Evolutionary conservation across 495 filamentous ascomycete species (phyloP), one percentile per base, ranked within the genome.

Genomic region (Pseudoneurospora amorphoporcata): DNA sequence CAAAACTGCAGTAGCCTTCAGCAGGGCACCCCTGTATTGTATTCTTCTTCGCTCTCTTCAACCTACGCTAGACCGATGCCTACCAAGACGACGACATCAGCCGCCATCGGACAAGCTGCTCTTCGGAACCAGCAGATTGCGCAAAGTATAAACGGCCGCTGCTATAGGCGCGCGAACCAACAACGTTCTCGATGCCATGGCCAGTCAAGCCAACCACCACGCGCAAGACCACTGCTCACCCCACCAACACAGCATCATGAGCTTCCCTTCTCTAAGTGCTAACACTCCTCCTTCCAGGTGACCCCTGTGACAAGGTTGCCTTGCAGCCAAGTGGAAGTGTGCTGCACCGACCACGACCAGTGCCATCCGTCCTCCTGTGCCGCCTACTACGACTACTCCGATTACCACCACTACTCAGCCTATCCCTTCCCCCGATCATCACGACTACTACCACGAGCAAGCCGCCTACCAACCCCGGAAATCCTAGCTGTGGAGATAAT

Each of bases 401-500:
- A 38, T 47, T 35, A 73, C 53, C 68, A 40, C 23, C 23, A 23
- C 23, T 23, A 23, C 23, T 23, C 23, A 1, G 23, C 23, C 23
- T 23, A 23, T 23, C 23, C 23, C 23, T 23, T 1, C 23, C 23
- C 23, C 23, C 23, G n/a, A 23, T 23, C 23, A 23, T 1, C 23
- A 23, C 40, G 0, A 69, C 68, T 53, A 75, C 71, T 32, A 32
- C 71, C 3, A 72, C 68, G 8, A 39, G 71, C 16, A 39, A n/a
- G 19, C 70, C 72, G 14, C 68, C 72, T 12, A 29, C 72, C 3
- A 72, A 45, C 9, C 45, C 41, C 2, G 19, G 58, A 8, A 38
- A 39, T 5, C 72, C 76, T 3, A 12, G 16, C 10, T 78, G 76
- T 40, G 73, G 72, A 3, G 71, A 71, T 39, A 76, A 72, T 68